Evolutionary conservation across 1,284 basidiomycete species (phyloP), one percentile per base, ranked within the genome.

Genomic region (Boletellus deceptivus): DNA sequence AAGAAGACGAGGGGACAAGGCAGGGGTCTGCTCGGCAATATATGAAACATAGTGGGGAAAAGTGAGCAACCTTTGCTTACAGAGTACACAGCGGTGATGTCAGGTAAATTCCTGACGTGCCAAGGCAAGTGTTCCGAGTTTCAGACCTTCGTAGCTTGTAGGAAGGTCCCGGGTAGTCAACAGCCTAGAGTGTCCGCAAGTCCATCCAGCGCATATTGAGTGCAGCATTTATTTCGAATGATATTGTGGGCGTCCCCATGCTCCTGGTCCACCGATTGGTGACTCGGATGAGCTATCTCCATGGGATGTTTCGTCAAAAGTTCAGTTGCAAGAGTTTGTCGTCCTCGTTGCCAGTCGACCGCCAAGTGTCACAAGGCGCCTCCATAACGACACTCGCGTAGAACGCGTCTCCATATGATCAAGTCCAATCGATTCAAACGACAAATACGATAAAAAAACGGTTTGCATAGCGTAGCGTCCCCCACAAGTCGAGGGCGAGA

Each of bases 381-480:
- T 3, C 29, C 29, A 31, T 31, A n/a, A n/a, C 34, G 16, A 35
- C 34, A 13, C 5, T 16, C 11, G 16, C 34, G 6, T n/a, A 8
- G 34, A 13, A 8, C 34, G 34, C 5, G 34, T 25, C 8, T 8
- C 25, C 25, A n/a, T 33, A 33, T 42, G 33, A 36, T 31, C 46
- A 41, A 52, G 44, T 55, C 45, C 22, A 39, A 39, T 53, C 44
- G 46, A 55, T 43, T 49, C 35, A 14, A 43, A 46, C 25, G 40
- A 56, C 35, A 43, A 33, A 27, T 34, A 42, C n/a, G 18, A n/a
- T n/a, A 52, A 13, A 14, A 16, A 6, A 35, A 24, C 35, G 24
- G 24, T 43, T 45, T 50, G 46, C 39, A 60, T 51, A 54, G 22
- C 39, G 35, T 37, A 35, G 29, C 36, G 33, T 49, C 41, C 49